Conservation (phyloP, 1,139 yeast genomes). For the Pneumocystis wakefieldiae region DNA sequence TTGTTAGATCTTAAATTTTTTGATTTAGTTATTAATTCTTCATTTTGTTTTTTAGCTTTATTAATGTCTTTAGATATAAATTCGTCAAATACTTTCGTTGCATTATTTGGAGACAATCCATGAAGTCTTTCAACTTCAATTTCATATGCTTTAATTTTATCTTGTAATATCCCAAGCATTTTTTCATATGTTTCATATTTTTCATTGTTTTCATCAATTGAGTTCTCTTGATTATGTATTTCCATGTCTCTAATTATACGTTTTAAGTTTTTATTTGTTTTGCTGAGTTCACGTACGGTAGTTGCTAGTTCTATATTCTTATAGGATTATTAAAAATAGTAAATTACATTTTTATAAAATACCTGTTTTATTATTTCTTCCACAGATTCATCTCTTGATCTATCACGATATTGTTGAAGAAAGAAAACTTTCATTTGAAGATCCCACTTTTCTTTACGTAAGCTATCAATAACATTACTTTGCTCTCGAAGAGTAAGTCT, state of each 20-base stretch:
- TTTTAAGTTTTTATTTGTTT: not conserved
- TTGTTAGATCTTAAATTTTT: not conserved
- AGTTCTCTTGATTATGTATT: not conserved
- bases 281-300: not conserved
- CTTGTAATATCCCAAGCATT: not conserved
- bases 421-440: constrained; percentile 15
- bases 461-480: constrained; percentile 15
- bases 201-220: not conserved
- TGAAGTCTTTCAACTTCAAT: not conserved
- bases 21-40: not conserved
- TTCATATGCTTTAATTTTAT: not conserved
- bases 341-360: not conserved
- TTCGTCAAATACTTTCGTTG: not conserved
- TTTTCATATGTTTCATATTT: not conserved
- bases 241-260: not conserved
- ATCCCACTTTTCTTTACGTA: constrained; percentile 17
- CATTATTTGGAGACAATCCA: not conserved
- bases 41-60: not conserved
- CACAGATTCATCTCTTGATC: not conserved
- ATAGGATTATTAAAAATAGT: not conserved
- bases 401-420: constrained; percentile 3
- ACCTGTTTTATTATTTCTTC: not conserved
- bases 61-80: not conserved
- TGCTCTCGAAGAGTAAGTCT: constrained; percentile 15
- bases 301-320: not conserved